phyloP scores from a whole-genome alignment of 305 asterid genomes.

The Salvia sclarea region DNA sequence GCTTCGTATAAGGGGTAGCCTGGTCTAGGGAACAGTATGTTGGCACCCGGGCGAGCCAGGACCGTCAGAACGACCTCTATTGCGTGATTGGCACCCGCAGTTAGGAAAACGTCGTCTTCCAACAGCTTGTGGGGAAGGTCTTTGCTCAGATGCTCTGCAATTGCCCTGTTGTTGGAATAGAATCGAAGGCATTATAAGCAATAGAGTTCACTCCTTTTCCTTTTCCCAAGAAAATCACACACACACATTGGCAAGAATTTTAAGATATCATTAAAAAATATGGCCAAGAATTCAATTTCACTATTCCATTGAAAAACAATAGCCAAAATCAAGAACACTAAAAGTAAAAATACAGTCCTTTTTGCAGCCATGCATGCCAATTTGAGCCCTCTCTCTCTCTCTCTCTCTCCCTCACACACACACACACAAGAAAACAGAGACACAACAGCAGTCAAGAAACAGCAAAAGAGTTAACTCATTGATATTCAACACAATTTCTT shows the following conservation, averaged over 20 bases:
- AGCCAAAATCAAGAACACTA: too few relatives aligned
- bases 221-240: too few relatives aligned
- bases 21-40: conserved; percentile 64
- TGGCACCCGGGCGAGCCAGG: conserved; percentile 64
- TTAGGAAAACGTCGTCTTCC: conserved; percentile 55
- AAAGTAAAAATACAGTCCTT: too few relatives aligned
- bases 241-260: too few relatives aligned
- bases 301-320: too few relatives aligned
- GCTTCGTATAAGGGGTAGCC: conserved; percentile 66
- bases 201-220: too few relatives aligned
- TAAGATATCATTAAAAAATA: too few relatives aligned
- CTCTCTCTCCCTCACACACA: too few relatives aligned
- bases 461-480: not conserved
- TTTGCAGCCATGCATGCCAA: not conserved
- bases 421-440: too few relatives aligned
- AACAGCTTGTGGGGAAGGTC: conserved; percentile 47
- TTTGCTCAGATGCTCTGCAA: conserved; percentile 54
- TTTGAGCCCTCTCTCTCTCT: not conserved
- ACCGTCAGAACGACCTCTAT: conserved; percentile 54
- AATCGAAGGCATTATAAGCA: too few relatives aligned
- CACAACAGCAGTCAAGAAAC: not conserved
- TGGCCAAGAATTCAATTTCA: too few relatives aligned
- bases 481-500: not conserved
- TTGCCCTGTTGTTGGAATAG: conserved; percentile 43
- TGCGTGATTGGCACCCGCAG: conserved; percentile 65